These are phyloP conservation scores for Volvariella surrecta DNA, from an alignment of 1,284 basidiomycete species.

Conservation along the genomic window DNA sequence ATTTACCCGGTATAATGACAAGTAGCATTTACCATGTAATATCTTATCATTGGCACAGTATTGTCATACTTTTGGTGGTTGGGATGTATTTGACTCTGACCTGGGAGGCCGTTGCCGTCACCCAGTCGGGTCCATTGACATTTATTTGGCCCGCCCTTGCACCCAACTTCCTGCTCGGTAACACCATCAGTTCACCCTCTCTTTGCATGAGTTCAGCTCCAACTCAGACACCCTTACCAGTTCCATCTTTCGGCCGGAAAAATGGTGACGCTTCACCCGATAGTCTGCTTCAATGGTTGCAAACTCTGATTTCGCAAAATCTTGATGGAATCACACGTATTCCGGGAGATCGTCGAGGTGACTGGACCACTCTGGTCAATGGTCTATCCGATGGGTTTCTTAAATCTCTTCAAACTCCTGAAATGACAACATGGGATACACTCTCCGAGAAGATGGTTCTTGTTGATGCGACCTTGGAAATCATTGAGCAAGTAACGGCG, in stretches of 20 bases:
- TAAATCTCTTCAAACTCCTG: constrained; percentile 36
- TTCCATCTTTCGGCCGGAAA: constrained; percentile 27
- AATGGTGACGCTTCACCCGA: constrained; percentile 32
- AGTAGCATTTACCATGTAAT: too few relatives aligned
- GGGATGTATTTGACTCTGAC: too few relatives aligned
- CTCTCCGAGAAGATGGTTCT: constrained; percentile 51
- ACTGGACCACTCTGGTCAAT: constrained; percentile 35
- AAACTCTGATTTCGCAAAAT: constrained; percentile 28
- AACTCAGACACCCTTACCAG: constrained; percentile 23
- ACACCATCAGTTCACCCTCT: too few relatives aligned
- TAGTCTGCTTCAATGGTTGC: constrained; percentile 36
- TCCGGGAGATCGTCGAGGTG: constrained; percentile 19
- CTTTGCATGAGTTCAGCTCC: constrained; percentile 18
- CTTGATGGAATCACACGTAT: constrained; percentile 18
- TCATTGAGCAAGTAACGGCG: constrained; percentile 39
- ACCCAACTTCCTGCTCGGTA: too few relatives aligned
- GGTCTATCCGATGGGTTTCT: constrained; percentile 46
- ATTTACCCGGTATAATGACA: background rate
- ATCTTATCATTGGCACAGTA: too few relatives aligned
- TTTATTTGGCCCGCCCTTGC: too few relatives aligned
- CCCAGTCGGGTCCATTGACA: too few relatives aligned
- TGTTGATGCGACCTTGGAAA: constrained; percentile 42
- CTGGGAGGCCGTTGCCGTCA: too few relatives aligned
- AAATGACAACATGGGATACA: constrained; percentile 36
- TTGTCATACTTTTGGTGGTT: too few relatives aligned